phyloP scores from a whole-genome alignment of 202 grass and related monocot genomes.

The Zoysia matrella region DNA sequence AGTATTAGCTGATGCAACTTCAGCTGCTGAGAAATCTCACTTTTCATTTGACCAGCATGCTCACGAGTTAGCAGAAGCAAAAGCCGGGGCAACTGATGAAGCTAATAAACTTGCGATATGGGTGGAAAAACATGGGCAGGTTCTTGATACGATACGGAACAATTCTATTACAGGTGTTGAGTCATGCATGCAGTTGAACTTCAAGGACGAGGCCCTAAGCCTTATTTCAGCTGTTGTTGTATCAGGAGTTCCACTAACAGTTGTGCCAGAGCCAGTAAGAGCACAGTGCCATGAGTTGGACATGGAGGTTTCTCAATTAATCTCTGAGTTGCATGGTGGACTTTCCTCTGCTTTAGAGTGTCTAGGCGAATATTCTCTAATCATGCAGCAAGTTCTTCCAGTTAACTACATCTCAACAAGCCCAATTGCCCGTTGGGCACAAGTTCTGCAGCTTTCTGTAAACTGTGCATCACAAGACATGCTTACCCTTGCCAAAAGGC shows the following conservation, averaged over 20 bases:
- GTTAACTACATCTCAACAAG: conserved; percentile 77
- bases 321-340: conserved; percentile 79
- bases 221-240: conserved; percentile 78
- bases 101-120: conserved; percentile 69
- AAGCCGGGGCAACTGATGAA: conserved; percentile 70
- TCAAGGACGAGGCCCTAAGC: conserved; percentile 74
- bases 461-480: conserved; percentile 73
- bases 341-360: conserved; percentile 69
- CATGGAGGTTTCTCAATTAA: conserved; percentile 80
- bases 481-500: conserved; percentile 82
- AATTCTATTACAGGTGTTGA: conserved; percentile 57
- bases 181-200: conserved; percentile 54
- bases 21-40: conserved; percentile 71
- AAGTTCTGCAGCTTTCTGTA: conserved; percentile 86
- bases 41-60: conserved; percentile 78
- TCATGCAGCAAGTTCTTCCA: conserved; percentile 87
- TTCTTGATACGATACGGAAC: conserved; percentile 74
- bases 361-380: conserved; percentile 73
- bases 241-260: conserved; percentile 90
- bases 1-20: conserved; percentile 78
- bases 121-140: conserved; percentile 83
- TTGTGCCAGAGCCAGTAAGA: conserved; percentile 91
- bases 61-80: conserved; percentile 79
- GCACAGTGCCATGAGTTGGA: conserved; percentile 90
- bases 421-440: conserved; percentile 88